These are phyloP conservation scores for Cryptococcus maquisensis DNA, from an alignment of 1,284 basidiomycete genomes.

Conservation along the genomic window DNA sequence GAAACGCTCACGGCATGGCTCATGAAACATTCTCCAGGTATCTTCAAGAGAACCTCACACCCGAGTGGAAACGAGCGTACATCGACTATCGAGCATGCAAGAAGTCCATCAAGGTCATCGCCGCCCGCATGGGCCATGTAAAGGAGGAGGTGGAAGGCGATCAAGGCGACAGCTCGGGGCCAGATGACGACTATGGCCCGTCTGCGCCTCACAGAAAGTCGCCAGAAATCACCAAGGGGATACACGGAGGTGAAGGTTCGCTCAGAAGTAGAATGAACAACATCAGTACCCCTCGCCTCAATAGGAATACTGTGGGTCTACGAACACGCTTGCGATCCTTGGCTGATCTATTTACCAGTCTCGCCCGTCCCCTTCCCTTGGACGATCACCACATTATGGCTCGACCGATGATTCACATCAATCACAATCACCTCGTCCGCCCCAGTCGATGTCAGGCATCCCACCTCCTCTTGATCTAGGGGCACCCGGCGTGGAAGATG, in stretches of 20 bases:
- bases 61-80: conserved; percentile 50
- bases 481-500: conserved; percentile 16
- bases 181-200: conserved; percentile 45
- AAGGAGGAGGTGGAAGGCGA: conserved; percentile 22
- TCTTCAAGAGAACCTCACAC: conserved; percentile 45
- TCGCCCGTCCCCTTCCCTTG: conserved; percentile 3
- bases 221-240: conserved; percentile 4
- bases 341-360: not conserved
- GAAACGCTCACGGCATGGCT: not conserved
- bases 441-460: not conserved
- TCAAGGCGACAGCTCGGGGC: conserved; percentile 26
- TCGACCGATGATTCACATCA: conserved; percentile 29
- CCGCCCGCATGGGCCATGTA: conserved; percentile 23
- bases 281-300: conserved; percentile 5
- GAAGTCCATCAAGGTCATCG: conserved; percentile 47
- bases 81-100: conserved; percentile 49
- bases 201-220: conserved; percentile 20
- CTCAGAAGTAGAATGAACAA: not conserved
- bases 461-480: conserved; percentile 44
- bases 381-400: conserved; percentile 23
- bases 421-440: conserved; percentile 21
- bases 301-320: conserved; percentile 5
- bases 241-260: not conserved
- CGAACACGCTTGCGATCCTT: not conserved
- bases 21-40: conserved; percentile 25